Percentiles rank a stretch among this genome's conserved stretches.
phyloP scores from a whole-genome alignment of 2,329 filamentous ascomycete species.

The Thelonectria discophora region DNA sequence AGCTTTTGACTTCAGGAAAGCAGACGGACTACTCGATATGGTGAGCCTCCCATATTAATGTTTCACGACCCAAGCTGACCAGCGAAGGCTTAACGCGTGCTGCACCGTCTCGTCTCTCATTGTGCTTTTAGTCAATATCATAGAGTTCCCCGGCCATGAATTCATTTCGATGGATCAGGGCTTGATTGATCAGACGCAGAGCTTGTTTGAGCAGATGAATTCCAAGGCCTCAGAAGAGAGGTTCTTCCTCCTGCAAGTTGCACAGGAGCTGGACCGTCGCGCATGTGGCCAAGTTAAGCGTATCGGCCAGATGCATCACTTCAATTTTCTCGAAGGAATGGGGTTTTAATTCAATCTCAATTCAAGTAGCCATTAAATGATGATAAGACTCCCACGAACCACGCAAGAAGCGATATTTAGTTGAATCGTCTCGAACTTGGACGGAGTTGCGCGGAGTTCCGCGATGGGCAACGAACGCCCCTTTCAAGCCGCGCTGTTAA shows the following conservation, averaged over 20 bases:
- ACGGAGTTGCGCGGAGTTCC: neutral
- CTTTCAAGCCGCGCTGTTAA: too few species aligned
- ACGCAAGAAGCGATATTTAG: too few species aligned
- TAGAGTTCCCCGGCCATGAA: slow-evolving; percentile 19
- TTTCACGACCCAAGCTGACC: neutral
- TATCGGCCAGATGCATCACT: neutral
- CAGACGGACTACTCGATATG: slow-evolving; percentile 18
- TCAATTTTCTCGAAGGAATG: neutral
- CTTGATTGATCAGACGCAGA: neutral
- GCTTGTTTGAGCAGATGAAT: slow-evolving; percentile 22
- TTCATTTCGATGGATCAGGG: slow-evolving; percentile 10
- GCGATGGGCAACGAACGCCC: too few species aligned
- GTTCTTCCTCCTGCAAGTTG: slow-evolving; percentile 18
- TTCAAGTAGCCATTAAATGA: too few species aligned
- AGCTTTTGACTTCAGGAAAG: slow-evolving; percentile 4
- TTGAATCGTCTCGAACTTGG: too few species aligned
- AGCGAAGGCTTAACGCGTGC: slow-evolving; percentile 19
- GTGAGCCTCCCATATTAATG: neutral
- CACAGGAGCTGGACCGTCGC: slow-evolving; percentile 2
- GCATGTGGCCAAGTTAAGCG: slow-evolving; percentile 7
- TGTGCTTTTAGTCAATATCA: slow-evolving; percentile 26
- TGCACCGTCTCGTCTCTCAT: slow-evolving; percentile 24
- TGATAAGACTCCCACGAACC: neutral
- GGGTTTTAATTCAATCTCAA: neutral
- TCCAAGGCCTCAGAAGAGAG: slow-evolving; percentile 4